phyloP scores from a whole-genome alignment of 176 grass and related monocot species.

The Juncus inflexus region DNA sequence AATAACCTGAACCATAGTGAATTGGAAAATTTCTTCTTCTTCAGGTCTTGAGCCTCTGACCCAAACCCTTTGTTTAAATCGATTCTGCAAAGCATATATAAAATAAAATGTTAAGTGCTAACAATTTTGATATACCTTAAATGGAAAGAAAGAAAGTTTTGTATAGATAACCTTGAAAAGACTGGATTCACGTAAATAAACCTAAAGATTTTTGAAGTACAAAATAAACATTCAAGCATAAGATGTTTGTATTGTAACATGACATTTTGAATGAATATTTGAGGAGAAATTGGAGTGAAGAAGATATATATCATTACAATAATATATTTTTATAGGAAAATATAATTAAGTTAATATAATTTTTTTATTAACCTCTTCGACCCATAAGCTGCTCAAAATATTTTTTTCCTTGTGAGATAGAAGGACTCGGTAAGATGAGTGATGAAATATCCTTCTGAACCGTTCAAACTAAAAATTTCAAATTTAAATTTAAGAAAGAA shows the following conservation, averaged over 20 bases:
- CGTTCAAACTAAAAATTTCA: slow-evolving; percentile 67
- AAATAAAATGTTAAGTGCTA: neutral
- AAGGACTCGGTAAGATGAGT: slow-evolving; percentile 67
- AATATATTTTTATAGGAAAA: too few species aligned
- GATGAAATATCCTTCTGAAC: slow-evolving; percentile 88
- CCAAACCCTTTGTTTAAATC: slow-evolving; percentile 72
- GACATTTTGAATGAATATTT: too few species aligned
- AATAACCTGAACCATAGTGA: slow-evolving; percentile 87
- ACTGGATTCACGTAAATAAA: too few species aligned
- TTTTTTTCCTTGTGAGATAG: slow-evolving; percentile 77
- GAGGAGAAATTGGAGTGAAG: too few species aligned
- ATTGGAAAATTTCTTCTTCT: slow-evolving; percentile 85
- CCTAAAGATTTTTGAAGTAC: too few species aligned
- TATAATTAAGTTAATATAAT: neutral
- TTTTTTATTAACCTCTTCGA: slow-evolving; percentile 60
- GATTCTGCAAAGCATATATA: slow-evolving; percentile 40
- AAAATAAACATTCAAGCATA: too few species aligned
- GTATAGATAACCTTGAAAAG: too few species aligned
- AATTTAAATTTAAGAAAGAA: neutral
- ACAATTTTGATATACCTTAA: too few species aligned
- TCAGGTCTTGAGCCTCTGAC: slow-evolving; percentile 71
- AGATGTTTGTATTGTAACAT: too few species aligned
- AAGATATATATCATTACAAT: too few species aligned
- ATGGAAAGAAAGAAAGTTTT: too few species aligned
- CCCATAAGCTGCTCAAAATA: slow-evolving; percentile 75